These are phyloP conservation scores for Baudoinia panamericana DNA, from an alignment of 495 filamentous ascomycete species.

Conservation along the genomic window DNA sequence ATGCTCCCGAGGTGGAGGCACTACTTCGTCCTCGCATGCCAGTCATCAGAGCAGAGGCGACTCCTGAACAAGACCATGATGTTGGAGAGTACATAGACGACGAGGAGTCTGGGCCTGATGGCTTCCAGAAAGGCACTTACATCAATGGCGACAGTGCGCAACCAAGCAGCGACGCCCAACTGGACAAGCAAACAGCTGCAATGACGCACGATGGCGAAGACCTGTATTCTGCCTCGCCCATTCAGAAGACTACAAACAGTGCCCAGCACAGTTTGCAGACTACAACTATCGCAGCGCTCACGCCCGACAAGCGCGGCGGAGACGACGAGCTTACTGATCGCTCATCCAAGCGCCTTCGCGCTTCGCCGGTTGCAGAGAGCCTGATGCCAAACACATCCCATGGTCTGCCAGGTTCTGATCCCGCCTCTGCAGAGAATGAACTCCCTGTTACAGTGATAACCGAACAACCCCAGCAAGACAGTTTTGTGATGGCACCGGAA, in stretches of 20 bases:
- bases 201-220: slow-evolving; percentile 1
- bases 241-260: neutral
- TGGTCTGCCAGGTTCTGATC: neutral
- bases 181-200: neutral
- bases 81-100: slow-evolving; percentile 15
- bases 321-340: neutral
- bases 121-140: neutral
- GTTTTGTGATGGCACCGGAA: slow-evolving; percentile 7
- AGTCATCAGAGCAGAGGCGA: slow-evolving; percentile 25
- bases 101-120: slow-evolving; percentile 11
- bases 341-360: slow-evolving; percentile 6
- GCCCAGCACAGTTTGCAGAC: neutral
- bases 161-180: neutral
- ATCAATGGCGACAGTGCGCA: neutral
- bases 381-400: neutral
- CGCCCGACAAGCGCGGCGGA: slow-evolving; percentile 1
- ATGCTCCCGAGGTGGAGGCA: slow-evolving; percentile 53
- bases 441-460: neutral
- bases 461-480: slow-evolving; percentile 7
- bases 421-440: neutral
- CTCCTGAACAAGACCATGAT: slow-evolving; percentile 8
- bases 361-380: slow-evolving; percentile 1
- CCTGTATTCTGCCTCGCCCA: slow-evolving; percentile 7
- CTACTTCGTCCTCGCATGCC: slow-evolving; percentile 58
- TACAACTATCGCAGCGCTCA: no score